phyloP scores from a whole-genome alignment of 140 eudicot species.

The Oenanthe javanica region DNA sequence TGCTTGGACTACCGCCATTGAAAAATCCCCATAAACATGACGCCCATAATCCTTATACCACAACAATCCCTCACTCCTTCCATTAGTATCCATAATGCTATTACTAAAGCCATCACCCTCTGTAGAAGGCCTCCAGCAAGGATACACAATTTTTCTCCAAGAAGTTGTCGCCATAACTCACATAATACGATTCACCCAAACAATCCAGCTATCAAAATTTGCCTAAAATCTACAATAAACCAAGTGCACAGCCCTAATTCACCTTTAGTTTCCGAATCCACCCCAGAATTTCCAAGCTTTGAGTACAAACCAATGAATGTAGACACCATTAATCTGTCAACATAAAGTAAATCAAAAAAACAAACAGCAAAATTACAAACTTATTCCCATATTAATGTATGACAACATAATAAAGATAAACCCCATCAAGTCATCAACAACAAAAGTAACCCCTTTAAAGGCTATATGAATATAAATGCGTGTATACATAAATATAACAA shows the following conservation, averaged over 20 bases:
- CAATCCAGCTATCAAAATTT: slow-evolving; percentile 22
- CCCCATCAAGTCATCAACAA: background rate
- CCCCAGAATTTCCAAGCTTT: slow-evolving; percentile 20
- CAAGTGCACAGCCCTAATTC: slow-evolving; percentile 13
- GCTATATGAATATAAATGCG: background rate
- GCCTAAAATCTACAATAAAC: slow-evolving; percentile 4
- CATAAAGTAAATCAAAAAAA: background rate
- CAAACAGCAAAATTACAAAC: background rate
- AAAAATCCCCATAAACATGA: slow-evolving; percentile 67
- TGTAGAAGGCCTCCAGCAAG: slow-evolving; percentile 49
- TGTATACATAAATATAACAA: background rate
- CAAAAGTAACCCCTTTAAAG: slow-evolving; percentile 7
- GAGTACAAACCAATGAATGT: slow-evolving; percentile 17
- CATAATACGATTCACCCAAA: slow-evolving; percentile 29
- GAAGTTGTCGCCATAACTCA: slow-evolving; percentile 49
- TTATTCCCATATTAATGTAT: background rate
- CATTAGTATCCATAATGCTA: slow-evolving; percentile 21
- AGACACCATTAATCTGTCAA: slow-evolving; percentile 25
- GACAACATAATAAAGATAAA: background rate
- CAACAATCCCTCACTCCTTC: slow-evolving; percentile 46
- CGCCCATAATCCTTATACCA: slow-evolving; percentile 59
- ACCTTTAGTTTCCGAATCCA: slow-evolving; percentile 25
- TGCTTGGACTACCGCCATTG: slow-evolving; percentile 72
- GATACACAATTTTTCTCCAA: slow-evolving; percentile 39
- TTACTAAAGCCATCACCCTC: slow-evolving; percentile 22